phyloP scores from a whole-genome alignment of 2,329 filamentous ascomycete genomes.

The Fonsecaea nubica region DNA sequence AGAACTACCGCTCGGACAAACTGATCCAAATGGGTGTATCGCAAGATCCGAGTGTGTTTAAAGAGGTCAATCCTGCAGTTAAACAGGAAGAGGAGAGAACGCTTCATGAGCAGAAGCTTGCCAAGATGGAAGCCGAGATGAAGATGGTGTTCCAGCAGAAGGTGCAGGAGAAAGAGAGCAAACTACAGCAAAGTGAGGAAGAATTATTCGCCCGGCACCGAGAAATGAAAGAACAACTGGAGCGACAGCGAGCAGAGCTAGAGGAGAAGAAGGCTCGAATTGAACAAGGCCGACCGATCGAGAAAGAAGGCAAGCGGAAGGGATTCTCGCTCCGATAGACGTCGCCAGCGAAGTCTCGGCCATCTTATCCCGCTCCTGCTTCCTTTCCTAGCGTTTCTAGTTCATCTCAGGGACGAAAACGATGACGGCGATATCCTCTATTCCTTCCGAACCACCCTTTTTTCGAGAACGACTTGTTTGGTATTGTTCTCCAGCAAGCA shows the following conservation, averaged over 20 bases:
- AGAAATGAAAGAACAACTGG: conserved; percentile 99
- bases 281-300: conserved; percentile 92
- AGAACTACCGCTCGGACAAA: conserved; percentile 99
- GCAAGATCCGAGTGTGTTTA: conserved; percentile 98
- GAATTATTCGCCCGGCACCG: conserved; percentile 97
- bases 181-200: conserved; percentile 98
- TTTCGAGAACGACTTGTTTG: conserved; percentile 28
- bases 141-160: conserved; percentile 99
- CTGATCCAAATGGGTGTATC: conserved; percentile 97
- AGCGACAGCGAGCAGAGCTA: conserved; percentile 90
- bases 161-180: conserved; percentile 99
- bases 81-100: conserved; percentile 99
- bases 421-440: conserved; percentile 36
- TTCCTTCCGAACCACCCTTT: conserved; percentile 26
- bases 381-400: conserved; percentile 38
- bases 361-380: conserved; percentile 31
- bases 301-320: conserved; percentile 99
- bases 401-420: conserved; percentile 44
- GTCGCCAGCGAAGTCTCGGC: conserved; percentile 26
- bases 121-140: conserved; percentile 99
- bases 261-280: conserved; percentile 98
- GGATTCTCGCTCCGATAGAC: conserved; percentile 95
- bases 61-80: conserved; percentile 99
- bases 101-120: conserved; percentile 98
- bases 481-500: conserved; percentile 25